phyloP scores from a whole-genome alignment of 805 yeast species.

The Candida ficus region DNA sequence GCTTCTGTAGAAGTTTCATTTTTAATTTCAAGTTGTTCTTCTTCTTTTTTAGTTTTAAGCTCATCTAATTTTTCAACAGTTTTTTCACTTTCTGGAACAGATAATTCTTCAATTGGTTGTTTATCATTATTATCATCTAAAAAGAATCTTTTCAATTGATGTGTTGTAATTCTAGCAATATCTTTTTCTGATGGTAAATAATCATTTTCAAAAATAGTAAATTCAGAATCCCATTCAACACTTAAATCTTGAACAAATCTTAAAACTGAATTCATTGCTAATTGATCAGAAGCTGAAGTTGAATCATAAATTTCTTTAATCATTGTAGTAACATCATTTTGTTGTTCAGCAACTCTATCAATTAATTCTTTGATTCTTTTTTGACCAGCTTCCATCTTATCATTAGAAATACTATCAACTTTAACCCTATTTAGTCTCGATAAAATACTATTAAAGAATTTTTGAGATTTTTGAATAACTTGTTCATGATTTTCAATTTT shows the following conservation, averaged over 20 bases:
- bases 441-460: conserved; percentile 68
- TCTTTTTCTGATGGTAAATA: conserved; percentile 91
- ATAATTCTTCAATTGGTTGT: conserved; percentile 18
- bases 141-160: conserved; percentile 74
- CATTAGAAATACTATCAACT: conserved; percentile 62
- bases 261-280: conserved; percentile 64
- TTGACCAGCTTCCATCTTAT: conserved; percentile 66
- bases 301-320: conserved; percentile 48
- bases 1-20: not conserved
- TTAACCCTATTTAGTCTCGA: conserved; percentile 74
- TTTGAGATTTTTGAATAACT: conserved; percentile 46
- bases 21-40: conserved; percentile 9
- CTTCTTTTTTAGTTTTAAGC: not conserved
- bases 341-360: conserved; percentile 46
- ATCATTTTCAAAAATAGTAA: conserved; percentile 68
- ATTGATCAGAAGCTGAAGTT: conserved; percentile 58
- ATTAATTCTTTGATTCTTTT: conserved; percentile 54
- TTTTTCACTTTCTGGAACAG: conserved; percentile 3
- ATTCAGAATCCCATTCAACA: conserved; percentile 82
- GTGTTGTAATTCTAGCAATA: conserved; percentile 83
- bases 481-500: conserved; percentile 58
- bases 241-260: conserved; percentile 75
- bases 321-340: conserved; percentile 35
- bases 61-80: conserved; percentile 7
- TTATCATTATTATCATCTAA: conserved; percentile 40